Percentiles rank a stretch among this genome's conserved stretches.
phyloP scores from a whole-genome alignment of 805 yeast genomes.

The Ogataea methylovora region DNA sequence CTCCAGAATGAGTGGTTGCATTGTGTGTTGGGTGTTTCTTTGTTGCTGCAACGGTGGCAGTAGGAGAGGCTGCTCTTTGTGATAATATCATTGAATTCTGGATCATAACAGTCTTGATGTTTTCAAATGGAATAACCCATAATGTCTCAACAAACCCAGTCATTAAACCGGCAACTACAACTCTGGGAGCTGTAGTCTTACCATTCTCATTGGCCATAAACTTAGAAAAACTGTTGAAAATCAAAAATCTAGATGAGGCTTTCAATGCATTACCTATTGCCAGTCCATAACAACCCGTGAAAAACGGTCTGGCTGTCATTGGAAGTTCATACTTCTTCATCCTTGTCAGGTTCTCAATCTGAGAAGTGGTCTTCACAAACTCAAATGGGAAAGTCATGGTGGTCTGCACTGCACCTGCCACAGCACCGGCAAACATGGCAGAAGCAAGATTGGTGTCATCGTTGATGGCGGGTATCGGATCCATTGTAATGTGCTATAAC shows the following conservation, averaged over 20 bases:
- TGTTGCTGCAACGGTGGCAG: constrained; percentile 1
- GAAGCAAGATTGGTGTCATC: constrained; percentile 40
- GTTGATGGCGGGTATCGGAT: constrained; percentile 13
- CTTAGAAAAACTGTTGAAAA: constrained; percentile 68
- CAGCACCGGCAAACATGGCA: constrained; percentile 51
- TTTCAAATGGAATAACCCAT: constrained; percentile 87
- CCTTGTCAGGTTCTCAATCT: constrained; percentile 38
- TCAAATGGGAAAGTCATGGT: constrained; percentile 67
- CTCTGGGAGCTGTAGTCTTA: constrained; percentile 69
- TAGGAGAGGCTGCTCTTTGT: constrained; percentile 19
- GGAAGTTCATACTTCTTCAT: constrained; percentile 27
- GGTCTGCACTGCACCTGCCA: constrained; percentile 58
- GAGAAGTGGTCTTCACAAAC: constrained; percentile 57
- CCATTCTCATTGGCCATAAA: constrained; percentile 53
- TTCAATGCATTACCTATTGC: constrained; percentile 70
- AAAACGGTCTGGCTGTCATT: constrained; percentile 23
- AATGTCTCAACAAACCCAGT: constrained; percentile 80
- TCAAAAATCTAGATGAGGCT: constrained; percentile 63
- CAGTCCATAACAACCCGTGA: constrained; percentile 66
- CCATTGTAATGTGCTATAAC: too few relatives aligned
- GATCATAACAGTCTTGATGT: constrained; percentile 71
- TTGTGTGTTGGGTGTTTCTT: constrained; percentile 1
- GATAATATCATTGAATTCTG: constrained; percentile 46
- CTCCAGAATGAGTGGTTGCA: constrained; percentile 9
- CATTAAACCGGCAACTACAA: constrained; percentile 76